Evolutionary conservation across 495 filamentous ascomycete species (phyloP), one percentile per base, ranked within the genome.

Genomic region (Tuber microsphaerosporum): DNA sequence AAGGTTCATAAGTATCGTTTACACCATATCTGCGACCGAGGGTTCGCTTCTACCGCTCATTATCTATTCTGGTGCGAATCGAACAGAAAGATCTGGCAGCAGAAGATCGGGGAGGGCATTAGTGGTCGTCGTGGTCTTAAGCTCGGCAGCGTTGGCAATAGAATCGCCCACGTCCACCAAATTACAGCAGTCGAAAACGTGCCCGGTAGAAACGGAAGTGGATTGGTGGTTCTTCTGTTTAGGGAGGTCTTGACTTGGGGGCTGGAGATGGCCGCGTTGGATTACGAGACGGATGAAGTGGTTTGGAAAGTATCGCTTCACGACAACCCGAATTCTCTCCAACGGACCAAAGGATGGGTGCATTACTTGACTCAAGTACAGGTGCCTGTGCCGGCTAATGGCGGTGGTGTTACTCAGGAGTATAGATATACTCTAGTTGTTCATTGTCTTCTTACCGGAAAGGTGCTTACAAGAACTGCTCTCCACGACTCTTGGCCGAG

Each of bases 1-100:
- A 81, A 81, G 41, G 79, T 81, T 68, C 79, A 81, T 44, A 81
- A 81, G 71, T 81, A 81, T 56, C 79, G 79, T 71, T 68, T 81
- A 22, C 79, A 81, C 45, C 79, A 81, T 56, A 80, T 81, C 34
- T 77, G 74, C 42, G 79, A 81, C 41, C 74, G 75, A 73, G 78
- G 74, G 7, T 81, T 81, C 68, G 73, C 79, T 17, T 80, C 79
- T 31, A 81, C 79, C 6, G 78, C 79, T 17, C 65, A 71, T 41
- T 73, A 81, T 51, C 79, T 81, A 72, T 81, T 81, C 72, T 81
- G 79, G 79, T 80, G 78, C 65, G 79, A 81, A 48, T 81, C 79
- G 39, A 81, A 81, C 19, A 74, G 79, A 69, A 81, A 81, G 42
- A 81, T 81, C 20, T 81, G 79, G 79, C 78, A 81, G 61, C 79